These are phyloP conservation scores for Eucalyptus cladocalyx DNA, from an alignment of 345 rosid species.

Conservation along the genomic window DNA sequence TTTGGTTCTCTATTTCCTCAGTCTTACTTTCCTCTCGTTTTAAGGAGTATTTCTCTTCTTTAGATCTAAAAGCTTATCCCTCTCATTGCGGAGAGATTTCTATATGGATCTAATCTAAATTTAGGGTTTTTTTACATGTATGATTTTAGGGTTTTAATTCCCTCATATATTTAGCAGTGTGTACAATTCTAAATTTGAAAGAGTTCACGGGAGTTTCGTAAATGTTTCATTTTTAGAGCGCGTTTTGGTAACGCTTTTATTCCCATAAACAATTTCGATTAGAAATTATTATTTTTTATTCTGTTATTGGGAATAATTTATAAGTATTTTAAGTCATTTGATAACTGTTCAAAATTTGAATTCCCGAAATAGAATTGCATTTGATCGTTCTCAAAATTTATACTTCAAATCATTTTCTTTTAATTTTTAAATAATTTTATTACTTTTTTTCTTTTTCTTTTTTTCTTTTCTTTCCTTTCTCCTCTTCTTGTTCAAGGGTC, in stretches of 20 bases:
- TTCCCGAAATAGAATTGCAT: rapidly evolving
- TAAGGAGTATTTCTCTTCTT: neutral
- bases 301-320: rapidly evolving
- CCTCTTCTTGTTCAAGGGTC: too few relatives aligned
- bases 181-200: too few relatives aligned
- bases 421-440: too few relatives aligned
- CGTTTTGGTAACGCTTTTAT: rapidly evolving
- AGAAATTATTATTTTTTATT: too few relatives aligned
- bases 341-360: too few relatives aligned
- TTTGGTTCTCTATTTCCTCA: neutral
- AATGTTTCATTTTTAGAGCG: rapidly evolving
- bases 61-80: neutral
- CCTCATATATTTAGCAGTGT: rapidly evolving
- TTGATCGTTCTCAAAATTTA: too few relatives aligned
- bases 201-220: neutral
- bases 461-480: too few relatives aligned
- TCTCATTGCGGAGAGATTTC: too few relatives aligned
- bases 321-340: rapidly evolving
- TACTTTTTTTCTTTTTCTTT: too few relatives aligned
- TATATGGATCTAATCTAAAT: too few relatives aligned
- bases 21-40: neutral
- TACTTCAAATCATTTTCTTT: too few relatives aligned
- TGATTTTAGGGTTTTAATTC: too few relatives aligned
- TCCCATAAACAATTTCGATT: rapidly evolving
- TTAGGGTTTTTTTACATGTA: neutral